Base-by-base conservation (phyloP, 805 yeast species). In the Zygotorulaspora florentina region DNA sequence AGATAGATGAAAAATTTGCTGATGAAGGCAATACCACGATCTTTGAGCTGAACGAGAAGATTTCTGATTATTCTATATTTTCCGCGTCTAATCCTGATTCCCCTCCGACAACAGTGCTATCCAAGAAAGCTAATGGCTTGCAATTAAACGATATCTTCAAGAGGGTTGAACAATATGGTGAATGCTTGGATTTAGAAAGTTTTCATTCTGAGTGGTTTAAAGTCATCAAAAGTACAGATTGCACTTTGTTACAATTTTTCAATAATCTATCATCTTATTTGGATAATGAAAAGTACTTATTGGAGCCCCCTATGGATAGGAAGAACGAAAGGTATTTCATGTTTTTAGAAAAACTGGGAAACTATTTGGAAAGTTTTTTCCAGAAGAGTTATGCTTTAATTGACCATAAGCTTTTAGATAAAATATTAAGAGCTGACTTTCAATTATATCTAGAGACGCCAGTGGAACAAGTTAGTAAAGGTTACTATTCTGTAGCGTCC, bases 151-250 rank as follows among this genome's bases (percentile, higher is more conserved):
- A 57, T 0, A 40, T 78, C 5, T 88, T 85, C 58, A 68, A 79
- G 0, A 72, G 75, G 3, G 79, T 74, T 26, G 96, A 89, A 59
- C 64, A 65, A 28, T 76, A 73, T 57, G 96, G 96, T 0, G 75
- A 74, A 50, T 78, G 62, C 51, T 52, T 89, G 15, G 91, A 87
- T 50, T 66, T 87, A 43, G 58, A 70, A 3, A 59, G 59, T 3
- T 68, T 73, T 39, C 83, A 81, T 62, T 77, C 75, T 26, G 53
- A 55, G 26, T 85, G 83, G 79, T 59, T 81, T 31, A 73, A 76
- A 43, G 65, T 79, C 6, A 57, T 67, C 1, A 59, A 59, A 34
- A 58, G 60, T 16, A 51, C 65, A 1, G 64, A 73, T 9, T 56
- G 67, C 27, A 58, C 72, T 3, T 82, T 84, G 52, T 56, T 72